Evolutionary conservation across 208 protist species (phyloP), one percentile per base, ranked within the genome.

Genomic region (Crithidia bombi): DNA sequence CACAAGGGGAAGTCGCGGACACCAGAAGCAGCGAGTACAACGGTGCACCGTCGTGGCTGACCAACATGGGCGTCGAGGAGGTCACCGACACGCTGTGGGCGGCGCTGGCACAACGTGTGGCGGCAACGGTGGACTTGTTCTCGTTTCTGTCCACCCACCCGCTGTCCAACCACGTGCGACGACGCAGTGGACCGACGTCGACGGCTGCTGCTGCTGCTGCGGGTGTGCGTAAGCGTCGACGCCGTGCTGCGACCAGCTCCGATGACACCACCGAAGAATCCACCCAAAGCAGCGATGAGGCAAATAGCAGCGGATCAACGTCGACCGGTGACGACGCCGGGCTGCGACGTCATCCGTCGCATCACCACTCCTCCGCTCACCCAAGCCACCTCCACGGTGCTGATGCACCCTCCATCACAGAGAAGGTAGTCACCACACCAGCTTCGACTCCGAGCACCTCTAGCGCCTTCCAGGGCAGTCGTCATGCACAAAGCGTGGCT

Each of bases 81-180:
- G n/a, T n/a, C n/a, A n/a, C n/a, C n/a, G n/a, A n/a, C n/a, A 51
- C 17, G 21, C 43, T 76, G 9, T 76, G 71, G 71, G 50, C 30
- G 9, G 71, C 71, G 25, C 56, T 76, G n/a, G 44, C 71, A 47
- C 71, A 76, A 56, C 71, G 71, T n/a, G 41, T 76, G 35, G 71
- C 71, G 0, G 71, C 71, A 2, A 35, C 63, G 28, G 39, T 32
- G 0, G 71, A 76, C 43, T 15, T 76, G 26, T 69, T 54, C 25
- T 15, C 50, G 21, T 76, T 76, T 21, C 25, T 76, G n/a, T 70
- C 71, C 21, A 44, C 63, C 0, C 52, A 75, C 43, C 69, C 57
- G 17, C 41, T 58, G 6, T 23, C 50, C 12, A 41, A n/a, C n/a
- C n/a, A n/a, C n/a, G n/a, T n/a, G n/a, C n/a, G n/a, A n/a, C n/a